Evolutionary conservation across 2,329 filamentous ascomycete genomes (phyloP).

Genomic region (Hypoxylon sp.): DNA sequence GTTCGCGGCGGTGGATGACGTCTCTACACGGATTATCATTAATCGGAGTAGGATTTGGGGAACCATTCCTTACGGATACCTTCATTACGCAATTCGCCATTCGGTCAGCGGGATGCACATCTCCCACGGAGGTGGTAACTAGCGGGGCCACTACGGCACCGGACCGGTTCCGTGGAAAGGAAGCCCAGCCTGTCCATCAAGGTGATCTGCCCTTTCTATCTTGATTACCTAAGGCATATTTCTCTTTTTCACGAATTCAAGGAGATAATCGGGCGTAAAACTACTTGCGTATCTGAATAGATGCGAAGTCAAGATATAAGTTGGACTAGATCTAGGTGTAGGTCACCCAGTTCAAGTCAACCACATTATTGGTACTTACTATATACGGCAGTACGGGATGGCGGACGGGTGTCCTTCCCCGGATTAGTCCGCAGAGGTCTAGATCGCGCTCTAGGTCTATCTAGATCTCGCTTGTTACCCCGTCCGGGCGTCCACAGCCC

Average conservation of each 20-base stretch:
- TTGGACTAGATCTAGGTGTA: conserved; percentile 1
- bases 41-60: not conserved
- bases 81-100: not conserved
- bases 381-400: conserved; percentile 14
- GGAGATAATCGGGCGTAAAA: conserved; percentile 1
- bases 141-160: conserved; percentile 15
- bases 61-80: not conserved
- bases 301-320: not conserved
- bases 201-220: not conserved
- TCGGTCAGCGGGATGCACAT: not conserved
- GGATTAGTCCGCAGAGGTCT: conserved; percentile 38
- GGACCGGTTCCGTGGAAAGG: conserved; percentile 3
- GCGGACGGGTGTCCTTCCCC: conserved; percentile 36
- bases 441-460: conserved; percentile 46
- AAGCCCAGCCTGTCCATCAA: not conserved
- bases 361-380: conserved; percentile 19
- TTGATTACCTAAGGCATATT: conserved; percentile 16
- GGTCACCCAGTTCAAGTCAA: conserved; percentile 11
- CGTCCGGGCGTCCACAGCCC: conserved; percentile 25
- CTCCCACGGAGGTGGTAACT: conserved; percentile 7
- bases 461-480: conserved; percentile 42
- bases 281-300: conserved; percentile 7
- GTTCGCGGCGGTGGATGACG: not conserved
- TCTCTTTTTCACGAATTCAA: conserved; percentile 6
- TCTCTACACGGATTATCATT: not conserved